Conservation (phyloP, 345 rosid species). For the Salix brachista region DNA sequence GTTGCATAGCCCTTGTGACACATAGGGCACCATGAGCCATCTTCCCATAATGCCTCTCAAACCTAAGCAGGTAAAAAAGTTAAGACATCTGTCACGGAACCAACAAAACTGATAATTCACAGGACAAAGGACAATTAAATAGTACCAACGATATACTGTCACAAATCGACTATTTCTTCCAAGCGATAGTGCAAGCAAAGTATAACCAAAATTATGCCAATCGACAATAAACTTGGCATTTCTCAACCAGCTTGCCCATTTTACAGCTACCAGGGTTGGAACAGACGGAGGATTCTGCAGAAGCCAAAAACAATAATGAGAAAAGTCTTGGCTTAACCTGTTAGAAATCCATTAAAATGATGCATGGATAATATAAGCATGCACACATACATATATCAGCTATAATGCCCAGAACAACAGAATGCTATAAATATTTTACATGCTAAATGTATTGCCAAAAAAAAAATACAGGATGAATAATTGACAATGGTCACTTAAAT, state of each 20-base stretch:
- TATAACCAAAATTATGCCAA: conserved; percentile 99
- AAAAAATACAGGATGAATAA: too few relatives aligned
- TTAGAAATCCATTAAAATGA: not conserved
- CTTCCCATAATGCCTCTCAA: conserved; percentile 77
- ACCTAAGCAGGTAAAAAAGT: conserved; percentile 37
- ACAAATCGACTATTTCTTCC: conserved; percentile 79
- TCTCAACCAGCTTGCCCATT: conserved; percentile 88
- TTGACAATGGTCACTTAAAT: too few relatives aligned
- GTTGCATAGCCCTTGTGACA: conserved; percentile 95
- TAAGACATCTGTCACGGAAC: conserved; percentile 1
- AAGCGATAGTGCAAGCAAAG: conserved; percentile 76
- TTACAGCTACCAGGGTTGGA: conserved; percentile 78
- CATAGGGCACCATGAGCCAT: conserved; percentile 87
- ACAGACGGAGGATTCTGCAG: conserved; percentile 93
- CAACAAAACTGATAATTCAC: not conserved
- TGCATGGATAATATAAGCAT: not conserved
- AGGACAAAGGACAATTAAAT: conserved; percentile 8
- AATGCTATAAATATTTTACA: too few relatives aligned
- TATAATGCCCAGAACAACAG: too few relatives aligned
- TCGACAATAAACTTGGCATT: conserved; percentile 66
- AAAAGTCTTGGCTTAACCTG: not conserved
- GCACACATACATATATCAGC: not conserved
- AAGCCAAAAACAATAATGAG: conserved; percentile 13
- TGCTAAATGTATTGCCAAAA: too few relatives aligned
- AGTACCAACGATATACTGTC: conserved; percentile 75